These are phyloP conservation scores for Durusdinium trenchii DNA, from an alignment of 73 alveolate species.

Conservation along the genomic window DNA sequence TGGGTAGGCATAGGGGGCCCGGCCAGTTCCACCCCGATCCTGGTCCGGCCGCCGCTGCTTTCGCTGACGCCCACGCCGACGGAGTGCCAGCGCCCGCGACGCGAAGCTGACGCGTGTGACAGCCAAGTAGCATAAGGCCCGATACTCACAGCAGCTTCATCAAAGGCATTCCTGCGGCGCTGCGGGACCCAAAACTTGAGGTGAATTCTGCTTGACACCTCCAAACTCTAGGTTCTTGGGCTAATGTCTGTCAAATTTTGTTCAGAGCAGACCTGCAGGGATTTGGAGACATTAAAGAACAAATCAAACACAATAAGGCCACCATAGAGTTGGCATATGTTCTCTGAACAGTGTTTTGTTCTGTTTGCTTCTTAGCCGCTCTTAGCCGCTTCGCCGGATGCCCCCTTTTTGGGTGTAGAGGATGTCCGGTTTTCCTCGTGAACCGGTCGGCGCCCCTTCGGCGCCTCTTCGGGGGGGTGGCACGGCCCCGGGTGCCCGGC, in stretches of 20 bases:
- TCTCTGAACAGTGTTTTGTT: not conserved
- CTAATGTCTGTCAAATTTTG: not conserved
- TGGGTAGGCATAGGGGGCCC: too few relatives aligned
- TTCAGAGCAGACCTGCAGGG: not conserved
- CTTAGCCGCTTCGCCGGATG: too few relatives aligned
- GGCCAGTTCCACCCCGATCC: too few relatives aligned
- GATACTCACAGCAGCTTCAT: constrained; percentile 59
- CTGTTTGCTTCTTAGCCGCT: too few relatives aligned
- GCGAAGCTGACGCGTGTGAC: not conserved
- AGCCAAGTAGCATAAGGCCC: constrained; percentile 50
- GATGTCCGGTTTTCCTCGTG: too few relatives aligned
- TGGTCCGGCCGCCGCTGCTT: not conserved
- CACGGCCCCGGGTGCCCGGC: too few relatives aligned
- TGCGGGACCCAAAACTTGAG: not conserved
- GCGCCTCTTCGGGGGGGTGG: too few relatives aligned
- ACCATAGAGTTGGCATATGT: not conserved
- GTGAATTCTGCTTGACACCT: not conserved
- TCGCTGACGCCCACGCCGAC: not conserved
- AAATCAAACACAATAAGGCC: not conserved
- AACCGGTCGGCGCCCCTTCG: too few relatives aligned
- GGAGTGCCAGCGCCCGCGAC: not conserved
- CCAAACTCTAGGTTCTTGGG: too few relatives aligned
- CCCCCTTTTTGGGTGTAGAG: too few relatives aligned
- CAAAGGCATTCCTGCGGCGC: constrained; percentile 69
- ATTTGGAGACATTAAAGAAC: not conserved